Evolutionary conservation across 345 rosid species (phyloP).

Genomic region (Salix udensis): DNA sequence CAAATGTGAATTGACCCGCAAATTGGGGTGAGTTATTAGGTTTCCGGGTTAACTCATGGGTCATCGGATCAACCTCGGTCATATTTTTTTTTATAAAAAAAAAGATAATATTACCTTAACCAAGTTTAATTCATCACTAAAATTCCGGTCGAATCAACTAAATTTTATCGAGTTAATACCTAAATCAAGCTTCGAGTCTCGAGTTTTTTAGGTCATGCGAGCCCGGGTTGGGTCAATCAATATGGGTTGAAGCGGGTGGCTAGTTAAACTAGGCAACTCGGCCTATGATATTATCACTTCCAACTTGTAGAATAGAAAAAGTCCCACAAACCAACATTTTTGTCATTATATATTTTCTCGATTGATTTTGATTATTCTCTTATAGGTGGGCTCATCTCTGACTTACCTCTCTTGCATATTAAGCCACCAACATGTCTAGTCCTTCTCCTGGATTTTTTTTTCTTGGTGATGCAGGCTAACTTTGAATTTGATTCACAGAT

Average conservation of each 20-base stretch:
- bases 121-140: no score
- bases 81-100: no score
- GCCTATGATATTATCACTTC: background rate
- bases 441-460: background rate
- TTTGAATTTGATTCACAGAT: background rate
- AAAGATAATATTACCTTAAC: no score
- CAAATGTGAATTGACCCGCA: no score
- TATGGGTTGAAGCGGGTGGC: background rate
- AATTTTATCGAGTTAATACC: no score
- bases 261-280: slow-evolving; percentile 7
- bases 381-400: background rate
- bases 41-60: no score
- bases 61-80: no score
- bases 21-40: no score
- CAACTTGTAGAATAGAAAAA: background rate
- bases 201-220: no score
- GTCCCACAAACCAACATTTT: background rate
- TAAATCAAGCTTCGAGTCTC: no score
- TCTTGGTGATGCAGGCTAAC: background rate
- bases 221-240: no score
- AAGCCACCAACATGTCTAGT: background rate
- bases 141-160: no score
- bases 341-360: background rate
- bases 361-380: background rate
- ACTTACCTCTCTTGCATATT: background rate